These are phyloP conservation scores for Cutaneotrichosporon cutaneum DNA, from an alignment of 1,284 basidiomycete species.

Conservation along the genomic window DNA sequence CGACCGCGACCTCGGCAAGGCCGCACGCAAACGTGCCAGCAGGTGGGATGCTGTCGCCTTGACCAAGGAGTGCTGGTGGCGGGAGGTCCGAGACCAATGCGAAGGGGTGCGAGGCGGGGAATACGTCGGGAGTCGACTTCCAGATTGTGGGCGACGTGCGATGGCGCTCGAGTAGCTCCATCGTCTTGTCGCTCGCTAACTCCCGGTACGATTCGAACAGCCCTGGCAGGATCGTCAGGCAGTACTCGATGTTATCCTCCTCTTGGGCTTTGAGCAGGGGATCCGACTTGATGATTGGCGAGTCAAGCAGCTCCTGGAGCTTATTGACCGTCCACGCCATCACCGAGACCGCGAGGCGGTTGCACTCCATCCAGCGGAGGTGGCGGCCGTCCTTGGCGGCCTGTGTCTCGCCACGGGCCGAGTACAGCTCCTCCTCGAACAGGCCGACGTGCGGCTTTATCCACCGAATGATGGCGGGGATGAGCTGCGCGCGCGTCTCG, in stretches of 20 bases:
- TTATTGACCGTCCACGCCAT: slow-evolving; percentile 89
- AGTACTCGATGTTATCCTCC: slow-evolving; percentile 88
- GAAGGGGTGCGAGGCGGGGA: slow-evolving; percentile 92
- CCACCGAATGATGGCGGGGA: slow-evolving; percentile 87
- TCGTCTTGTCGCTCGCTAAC: slow-evolving; percentile 66
- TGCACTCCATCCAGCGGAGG: slow-evolving; percentile 86
- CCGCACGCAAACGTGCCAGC: slow-evolving; percentile 68
- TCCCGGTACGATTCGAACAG: slow-evolving; percentile 85
- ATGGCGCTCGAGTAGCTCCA: slow-evolving; percentile 68
- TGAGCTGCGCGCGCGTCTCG: slow-evolving; percentile 72
- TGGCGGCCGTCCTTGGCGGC: slow-evolving; percentile 66
- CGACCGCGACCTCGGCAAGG: slow-evolving; percentile 80
- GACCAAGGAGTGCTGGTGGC: slow-evolving; percentile 56
- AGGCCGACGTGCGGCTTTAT: slow-evolving; percentile 92
- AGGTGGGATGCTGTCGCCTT: slow-evolving; percentile 43
- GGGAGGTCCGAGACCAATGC: slow-evolving; percentile 71
- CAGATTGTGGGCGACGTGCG: slow-evolving; percentile 63
- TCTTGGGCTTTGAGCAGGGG: slow-evolving; percentile 69
- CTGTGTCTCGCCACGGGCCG: slow-evolving; percentile 26
- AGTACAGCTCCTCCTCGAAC: slow-evolving; percentile 60
- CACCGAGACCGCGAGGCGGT: slow-evolving; percentile 65
- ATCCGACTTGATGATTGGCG: slow-evolving; percentile 64
- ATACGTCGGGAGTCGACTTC: slow-evolving; percentile 71
- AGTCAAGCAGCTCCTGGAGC: slow-evolving; percentile 74
- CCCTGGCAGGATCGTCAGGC: slow-evolving; percentile 80